Base-by-base conservation (phyloP, 73 alveolate genomes). In the Symbiodinium pilosum region DNA sequence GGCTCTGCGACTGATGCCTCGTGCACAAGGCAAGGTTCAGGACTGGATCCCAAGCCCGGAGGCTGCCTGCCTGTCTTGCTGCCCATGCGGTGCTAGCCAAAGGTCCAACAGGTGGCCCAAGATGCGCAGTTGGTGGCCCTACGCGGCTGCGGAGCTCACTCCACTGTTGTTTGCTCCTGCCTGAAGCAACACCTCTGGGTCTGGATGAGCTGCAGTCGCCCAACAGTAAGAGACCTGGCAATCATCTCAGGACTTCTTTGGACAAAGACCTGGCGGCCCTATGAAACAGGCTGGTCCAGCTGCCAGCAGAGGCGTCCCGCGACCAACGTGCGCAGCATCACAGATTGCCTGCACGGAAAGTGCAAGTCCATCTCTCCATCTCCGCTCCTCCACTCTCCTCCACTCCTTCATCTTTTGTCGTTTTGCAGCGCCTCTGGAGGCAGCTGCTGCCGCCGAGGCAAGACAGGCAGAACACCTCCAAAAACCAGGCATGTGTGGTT, bases 161-260 rank as follows among this genome's bases (percentile, higher is more conserved):
- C 9, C 34, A 9, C 40, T 11, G 34, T 21, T 0, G 8, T 69
- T 0, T 69, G 36, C 36, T 5, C 51, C 2, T 21, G 69, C 43
- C 12, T 3, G 39, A 40, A 16, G 71, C 43, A 43, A 32, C 3
- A 88, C 97, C 97, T 91, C 97, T 30, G 97, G 97, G 40, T 91
- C 97, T 32, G 97, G 83, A 32, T 91, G 97, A 8, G 97, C 88
- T 18, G 97, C 38, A 40, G 97, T 91, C 32, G 97, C 97, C 97
- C 97, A 91, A 88, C 97, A 91, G 77, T 91, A 91, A 30, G 97
- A 91, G 59, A 89, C 94, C 94, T 87, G 59, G 26, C 34, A 11
- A 9, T 39, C n/a, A n/a, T n/a, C n/a, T n/a, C n/a, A n/a, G n/a
- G n/a, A n/a, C n/a, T n/a, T n/a, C n/a, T n/a, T n/a, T n/a, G n/a